These are phyloP conservation scores for Teunomyces atbi DNA, from an alignment of 805 yeast species.

Conservation along the genomic window DNA sequence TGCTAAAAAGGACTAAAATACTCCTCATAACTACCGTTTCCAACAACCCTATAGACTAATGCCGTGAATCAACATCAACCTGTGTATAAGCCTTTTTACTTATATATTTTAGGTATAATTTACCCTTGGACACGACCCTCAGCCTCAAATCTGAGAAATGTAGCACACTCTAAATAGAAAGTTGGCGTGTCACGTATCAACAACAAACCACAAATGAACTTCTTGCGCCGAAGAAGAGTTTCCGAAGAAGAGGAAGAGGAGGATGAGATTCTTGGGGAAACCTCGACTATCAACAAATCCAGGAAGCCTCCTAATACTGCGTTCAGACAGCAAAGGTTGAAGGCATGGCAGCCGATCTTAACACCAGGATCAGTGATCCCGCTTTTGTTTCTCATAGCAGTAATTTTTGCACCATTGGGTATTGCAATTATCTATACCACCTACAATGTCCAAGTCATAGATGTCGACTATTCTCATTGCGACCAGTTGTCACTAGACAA, in stretches of 20 bases:
- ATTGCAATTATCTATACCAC: slow-evolving; percentile 78
- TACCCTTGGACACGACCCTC: slow-evolving; percentile 2
- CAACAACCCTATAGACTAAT: slow-evolving; percentile 1
- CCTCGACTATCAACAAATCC: slow-evolving; percentile 27
- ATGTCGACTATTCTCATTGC: slow-evolving; percentile 77
- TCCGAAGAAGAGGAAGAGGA: slow-evolving; percentile 21
- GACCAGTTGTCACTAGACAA: slow-evolving; percentile 33
- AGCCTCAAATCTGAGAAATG: background rate
- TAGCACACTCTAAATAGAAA: background rate
- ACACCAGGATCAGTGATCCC: slow-evolving; percentile 93
- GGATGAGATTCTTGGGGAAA: slow-evolving; percentile 13
- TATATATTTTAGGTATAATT: background rate
- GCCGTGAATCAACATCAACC: slow-evolving; percentile 1
- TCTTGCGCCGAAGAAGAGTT: slow-evolving; percentile 32
- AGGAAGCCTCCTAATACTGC: slow-evolving; percentile 62
- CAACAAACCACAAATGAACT: slow-evolving; percentile 23
- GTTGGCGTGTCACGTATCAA: background rate
- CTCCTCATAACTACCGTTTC: background rate
- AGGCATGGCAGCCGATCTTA: slow-evolving; percentile 82
- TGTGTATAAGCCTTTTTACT: background rate
- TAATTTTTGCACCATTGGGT: slow-evolving; percentile 88
- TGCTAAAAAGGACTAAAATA: background rate
- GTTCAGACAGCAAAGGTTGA: slow-evolving; percentile 69
- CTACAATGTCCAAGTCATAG: slow-evolving; percentile 71
- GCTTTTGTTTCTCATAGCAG: slow-evolving; percentile 65